Base-by-base conservation (phyloP, 202 grass and related monocot species). In the Sporobolus alterniflorus region DNA sequence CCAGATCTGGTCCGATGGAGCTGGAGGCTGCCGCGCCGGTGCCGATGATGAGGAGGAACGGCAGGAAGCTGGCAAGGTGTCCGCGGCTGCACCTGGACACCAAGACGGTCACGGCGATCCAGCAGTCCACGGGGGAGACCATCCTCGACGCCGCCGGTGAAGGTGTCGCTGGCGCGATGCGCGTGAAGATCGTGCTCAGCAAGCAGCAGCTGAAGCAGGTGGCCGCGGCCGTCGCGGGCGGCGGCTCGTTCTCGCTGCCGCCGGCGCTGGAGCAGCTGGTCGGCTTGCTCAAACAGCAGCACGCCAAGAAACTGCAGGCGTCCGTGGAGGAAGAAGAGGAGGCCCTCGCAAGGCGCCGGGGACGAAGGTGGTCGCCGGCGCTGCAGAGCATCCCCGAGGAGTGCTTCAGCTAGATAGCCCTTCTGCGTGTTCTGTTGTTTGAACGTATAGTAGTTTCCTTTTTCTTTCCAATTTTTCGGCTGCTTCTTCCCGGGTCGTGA, bases 361-460 rank as follows among this genome's bases (percentile, higher is more conserved):
- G 77, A 2, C 77, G 85, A n/a, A n/a, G n/a, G 29, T 96, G 94
- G 94, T 87, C 84, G 80, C 94, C 94, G 68, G 83, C 83, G 51
- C 74, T 96, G 82, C 86, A 89, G 74, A 96, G 91, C 79, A 96
- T 96, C 72, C 94, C 94, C 5, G 94, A 96, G 81, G 94, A 96
- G 34, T 73, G 71, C 87, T 85, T 74, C 55, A 87, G 88, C 75
- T 76, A 83, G 73, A 32, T 36, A 20, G 15, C 64, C 9, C 13
- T 25, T 54, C 0, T 25, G 43, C 39, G 69, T 65, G 9, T 49
- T 48, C 44, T 33, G 12, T 48, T 67, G 28, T 76, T 33, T n/a
- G 44, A 24, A 3, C 83, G 84, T 70, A 87, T 65, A 90, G 80
- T 24, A 39, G 36, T 87, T 48, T 20, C 20, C 7, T 56, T 62